Base-by-base conservation (phyloP, 2,329 filamentous ascomycete genomes). In the Albophoma yamanashiensis region DNA sequence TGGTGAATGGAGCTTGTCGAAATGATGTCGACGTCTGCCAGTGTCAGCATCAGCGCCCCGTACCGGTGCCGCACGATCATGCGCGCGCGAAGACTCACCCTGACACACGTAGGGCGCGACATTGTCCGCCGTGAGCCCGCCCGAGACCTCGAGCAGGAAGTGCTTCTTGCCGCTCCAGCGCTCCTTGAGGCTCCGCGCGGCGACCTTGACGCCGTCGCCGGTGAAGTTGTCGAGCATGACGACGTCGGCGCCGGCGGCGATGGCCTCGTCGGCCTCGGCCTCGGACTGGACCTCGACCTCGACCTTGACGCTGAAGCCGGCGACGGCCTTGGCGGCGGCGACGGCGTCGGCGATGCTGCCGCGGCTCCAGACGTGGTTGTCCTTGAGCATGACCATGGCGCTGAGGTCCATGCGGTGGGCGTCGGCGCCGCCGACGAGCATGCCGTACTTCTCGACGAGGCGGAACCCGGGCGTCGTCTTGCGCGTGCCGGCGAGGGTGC, bases 211-310 rank as follows among this genome's bases (percentile, higher is more conserved):
- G 0, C 87, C 91, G 1, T 90, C 87, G 0, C 88, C 86, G 0
- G 85, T 87, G 70, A 97, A 99, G 74, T 99, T 99, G 73, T 99
- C 94, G 62, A 99, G 77, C 94, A 99, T 99, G 63, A 99, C 87
- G 25, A 99, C 87, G 72, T 99, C 93, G 0, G 94, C 94, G 0
- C 94, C 94, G 0, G 93, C 93, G 3, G 78, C 84, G 67, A 97
- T 92, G 0, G 94, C 94, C 75, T 95, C 91, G 72, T 97, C 87
- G 0, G 94, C 94, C 76, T 96, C 92, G 52, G 82, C 86, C 74
- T 96, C 87, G 68, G 81, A 89, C 77, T 93, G 91, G 55, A 94
- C 94, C 78, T 99, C 93, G 31, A 99, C 94, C 78, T 99, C 94
- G 47, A 99, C 83, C 80, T 97, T 99, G 61, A 96, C 81, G 47